Evolutionary conservation across 306 rosid species (phyloP).

Genomic region (Rosa multiflora): DNA sequence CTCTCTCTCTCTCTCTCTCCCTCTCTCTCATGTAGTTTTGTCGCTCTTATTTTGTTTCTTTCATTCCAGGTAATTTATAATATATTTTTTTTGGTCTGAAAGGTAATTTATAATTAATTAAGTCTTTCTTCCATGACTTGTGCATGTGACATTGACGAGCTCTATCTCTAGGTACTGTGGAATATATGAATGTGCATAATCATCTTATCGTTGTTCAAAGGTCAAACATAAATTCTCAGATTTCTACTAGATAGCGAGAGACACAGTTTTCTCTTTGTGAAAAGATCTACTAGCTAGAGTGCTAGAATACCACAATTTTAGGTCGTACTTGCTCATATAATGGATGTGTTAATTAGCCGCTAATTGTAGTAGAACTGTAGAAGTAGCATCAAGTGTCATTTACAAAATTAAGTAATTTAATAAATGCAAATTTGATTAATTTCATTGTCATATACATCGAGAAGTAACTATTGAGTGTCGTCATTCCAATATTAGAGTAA

Average conservation of each 20-base stretch:
- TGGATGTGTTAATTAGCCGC: not conserved
- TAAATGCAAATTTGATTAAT: no score
- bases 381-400: no score
- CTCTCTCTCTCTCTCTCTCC: not conserved
- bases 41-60: not conserved
- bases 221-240: not conserved
- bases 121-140: not conserved
- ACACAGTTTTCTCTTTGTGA: not conserved
- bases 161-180: not conserved
- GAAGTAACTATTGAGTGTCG: no score
- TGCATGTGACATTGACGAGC: constrained; percentile 7
- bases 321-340: not conserved
- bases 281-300: not conserved
- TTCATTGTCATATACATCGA: no score
- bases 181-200: not conserved
- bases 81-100: no score
- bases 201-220: constrained; percentile 3
- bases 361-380: no score
- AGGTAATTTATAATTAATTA: no score
- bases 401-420: no score
- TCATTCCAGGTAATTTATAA: not conserved
- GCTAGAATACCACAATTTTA: not conserved
- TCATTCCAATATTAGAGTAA: no score
- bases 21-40: not conserved
- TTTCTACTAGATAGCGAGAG: not conserved